Evolutionary conservation across 306 rosid genomes (phyloP).

Genomic region (Canavalia gladiata): DNA sequence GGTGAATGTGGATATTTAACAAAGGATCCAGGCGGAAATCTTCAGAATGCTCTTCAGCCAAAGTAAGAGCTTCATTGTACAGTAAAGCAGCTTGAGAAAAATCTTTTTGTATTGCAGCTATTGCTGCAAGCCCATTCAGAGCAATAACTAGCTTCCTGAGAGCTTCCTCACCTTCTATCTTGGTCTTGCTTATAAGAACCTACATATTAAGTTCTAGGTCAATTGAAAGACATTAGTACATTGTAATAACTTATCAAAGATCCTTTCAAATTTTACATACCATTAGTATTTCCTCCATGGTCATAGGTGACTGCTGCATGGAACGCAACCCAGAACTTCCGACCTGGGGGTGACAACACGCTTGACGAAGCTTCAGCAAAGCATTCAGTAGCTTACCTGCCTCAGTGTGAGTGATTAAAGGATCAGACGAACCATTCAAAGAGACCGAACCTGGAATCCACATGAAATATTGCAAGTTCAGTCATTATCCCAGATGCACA

Average conservation of each 20-base stretch:
- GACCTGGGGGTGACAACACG: constrained; percentile 99
- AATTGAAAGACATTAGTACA: constrained; percentile 26
- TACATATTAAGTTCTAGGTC: constrained; percentile 52
- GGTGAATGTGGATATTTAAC: constrained; percentile 85
- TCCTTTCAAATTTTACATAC: constrained; percentile 52
- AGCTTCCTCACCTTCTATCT: constrained; percentile 95
- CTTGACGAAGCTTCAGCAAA: constrained; percentile 96
- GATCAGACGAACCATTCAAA: constrained; percentile 63
- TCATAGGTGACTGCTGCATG: constrained; percentile 94
- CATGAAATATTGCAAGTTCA: constrained; percentile 54
- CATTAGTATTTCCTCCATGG: constrained; percentile 96
- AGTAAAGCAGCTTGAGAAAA: constrained; percentile 77
- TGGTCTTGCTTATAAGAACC: constrained; percentile 96
- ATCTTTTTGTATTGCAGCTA: constrained; percentile 70
- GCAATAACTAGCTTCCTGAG: constrained; percentile 84
- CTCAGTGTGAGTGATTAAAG: constrained; percentile 80
- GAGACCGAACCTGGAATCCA: constrained; percentile 60
- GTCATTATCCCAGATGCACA: constrained; percentile 36
- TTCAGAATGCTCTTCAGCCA: constrained; percentile 79
- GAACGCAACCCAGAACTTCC: constrained; percentile 97
- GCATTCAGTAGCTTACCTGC: constrained; percentile 91
- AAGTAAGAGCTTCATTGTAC: constrained; percentile 79
- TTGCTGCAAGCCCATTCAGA: constrained; percentile 91
- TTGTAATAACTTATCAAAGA: constrained; percentile 33
- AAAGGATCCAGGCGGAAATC: constrained; percentile 95